A percentile compares a stretch with the other conserved stretches of the same genome.
Evolutionary conservation across 208 protist genomes (phyloP).

Genomic region (Strigomonas culicis): DNA sequence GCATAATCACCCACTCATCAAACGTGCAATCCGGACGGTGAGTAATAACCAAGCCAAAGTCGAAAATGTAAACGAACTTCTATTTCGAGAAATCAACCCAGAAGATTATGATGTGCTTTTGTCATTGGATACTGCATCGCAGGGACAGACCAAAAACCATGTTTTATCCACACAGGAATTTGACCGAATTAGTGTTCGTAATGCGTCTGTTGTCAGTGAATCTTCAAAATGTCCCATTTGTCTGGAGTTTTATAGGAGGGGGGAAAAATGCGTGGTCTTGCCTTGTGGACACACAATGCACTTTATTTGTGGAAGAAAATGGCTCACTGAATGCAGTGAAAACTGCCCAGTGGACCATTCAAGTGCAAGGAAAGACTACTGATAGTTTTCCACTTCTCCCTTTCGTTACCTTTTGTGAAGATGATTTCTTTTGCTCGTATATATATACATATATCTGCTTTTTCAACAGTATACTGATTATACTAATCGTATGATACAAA

Average conservation of each 20-base stretch:
- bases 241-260: constrained; percentile 31
- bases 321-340: constrained; percentile 60
- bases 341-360: constrained; percentile 63
- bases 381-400: background rate
- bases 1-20: constrained; percentile 51
- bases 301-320: constrained; percentile 41
- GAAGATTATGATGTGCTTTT: constrained; percentile 78
- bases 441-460: background rate
- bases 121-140: constrained; percentile 30
- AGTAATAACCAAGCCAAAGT: background rate
- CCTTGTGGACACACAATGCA: constrained; percentile 79
- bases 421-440: no score
- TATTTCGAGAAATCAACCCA: constrained; percentile 70
- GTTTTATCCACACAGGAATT: constrained; percentile 11
- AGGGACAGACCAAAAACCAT: no score
- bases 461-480: background rate
- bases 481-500: background rate
- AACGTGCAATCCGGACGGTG: background rate
- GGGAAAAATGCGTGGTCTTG: constrained; percentile 44
- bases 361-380: background rate
- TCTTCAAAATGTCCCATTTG: constrained; percentile 48
- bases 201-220: constrained; percentile 17
- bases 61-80: constrained; percentile 28
- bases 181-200: constrained; percentile 24
- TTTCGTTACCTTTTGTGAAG: no score